Percentiles rank a stretch among this genome's conserved stretches.
Evolutionary conservation across 306 rosid genomes (phyloP).

Genomic region (Medicago lupulina): DNA sequence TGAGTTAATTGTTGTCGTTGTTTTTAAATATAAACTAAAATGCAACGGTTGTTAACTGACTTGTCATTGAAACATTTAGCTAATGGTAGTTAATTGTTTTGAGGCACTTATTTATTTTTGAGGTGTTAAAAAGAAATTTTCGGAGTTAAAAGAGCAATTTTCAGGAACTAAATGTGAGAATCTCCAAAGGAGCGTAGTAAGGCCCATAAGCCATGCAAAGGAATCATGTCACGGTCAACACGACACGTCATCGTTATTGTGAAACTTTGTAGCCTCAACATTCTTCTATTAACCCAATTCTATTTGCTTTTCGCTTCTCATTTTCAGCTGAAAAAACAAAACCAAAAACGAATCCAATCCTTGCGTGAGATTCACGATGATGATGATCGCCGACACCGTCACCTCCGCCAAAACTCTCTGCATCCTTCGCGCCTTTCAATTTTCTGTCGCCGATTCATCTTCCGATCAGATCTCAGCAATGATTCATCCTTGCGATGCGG

Average conservation of each 20-base stretch:
- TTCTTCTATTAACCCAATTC: not conserved
- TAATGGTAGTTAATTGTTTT: too few relatives aligned
- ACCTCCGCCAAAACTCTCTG: slow-evolving; percentile 59
- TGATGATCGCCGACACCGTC: slow-evolving; percentile 67
- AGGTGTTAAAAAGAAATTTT: too few relatives aligned
- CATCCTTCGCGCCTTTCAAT: slow-evolving; percentile 51
- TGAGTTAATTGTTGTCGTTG: too few relatives aligned
- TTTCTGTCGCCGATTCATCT: slow-evolving; percentile 41
- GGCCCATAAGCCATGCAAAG: too few relatives aligned
- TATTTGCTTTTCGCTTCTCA: slow-evolving; percentile 9
- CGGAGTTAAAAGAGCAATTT: too few relatives aligned
- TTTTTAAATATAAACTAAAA: too few relatives aligned
- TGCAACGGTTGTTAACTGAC: too few relatives aligned
- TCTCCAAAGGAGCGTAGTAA: too few relatives aligned
- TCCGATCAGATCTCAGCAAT: slow-evolving; percentile 67
- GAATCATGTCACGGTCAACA: slow-evolving; percentile 11
- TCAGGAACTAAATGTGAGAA: too few relatives aligned
- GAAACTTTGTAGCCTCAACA: slow-evolving; percentile 23
- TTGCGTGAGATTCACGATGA: slow-evolving; percentile 27
- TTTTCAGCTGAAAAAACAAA: not conserved
- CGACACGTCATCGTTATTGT: slow-evolving; percentile 38
- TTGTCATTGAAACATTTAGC: too few relatives aligned
- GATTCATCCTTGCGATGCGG: slow-evolving; percentile 61
- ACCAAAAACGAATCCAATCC: not conserved
- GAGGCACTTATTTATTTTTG: too few relatives aligned